Base-by-base conservation (phyloP, 2,329 filamentous ascomycete species). In the Endothia cerciana region DNA sequence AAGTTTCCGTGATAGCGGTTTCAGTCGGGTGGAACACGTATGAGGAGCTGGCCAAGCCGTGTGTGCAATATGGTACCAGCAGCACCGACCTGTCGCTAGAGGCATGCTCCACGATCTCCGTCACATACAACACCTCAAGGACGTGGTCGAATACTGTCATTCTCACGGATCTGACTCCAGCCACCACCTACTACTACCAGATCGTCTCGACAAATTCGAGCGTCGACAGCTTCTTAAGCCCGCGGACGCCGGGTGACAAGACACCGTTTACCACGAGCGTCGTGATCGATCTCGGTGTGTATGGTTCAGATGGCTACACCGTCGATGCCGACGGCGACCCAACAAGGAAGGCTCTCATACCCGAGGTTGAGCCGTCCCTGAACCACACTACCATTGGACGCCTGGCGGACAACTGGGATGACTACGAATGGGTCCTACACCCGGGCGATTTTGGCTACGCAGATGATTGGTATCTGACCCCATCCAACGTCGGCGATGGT, bases 101-200 rank as follows among this genome's bases (percentile, higher is more conserved):
- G 22, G 22, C 62, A 38, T 68, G 67, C 47, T 68, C 67, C 5
- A 59, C 36, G 1, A 62, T 62, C 10, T 68, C 67, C 7, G 65
- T 67, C 4, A 68, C 67, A 7, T 68, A 68, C 19, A 64, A 66
- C 15, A 68, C 67, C 2, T 68, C 67, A 17, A 38, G 67, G 5
- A 68, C 67, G 8, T 68, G 65, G 61, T 62, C 62, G 10, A 68
- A 68, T 19, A 67, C 67, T 15, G 67, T 68, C 53, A 60, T 68
- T 1, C 67, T 67, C 33, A 60, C 33, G n/a, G 28, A 51, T 7
- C 74, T 88, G 25, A 74, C 74, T 0, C 80, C 85, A 0, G 84
- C 81, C 0, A 86, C 84, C 1, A 85, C 79, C 0, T 88, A 88
- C 73, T 88, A 85, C 77, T 88, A 88, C 77, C 80, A 85, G 75